Base-by-base conservation (phyloP, 441 rosid species). In the Erodium texanum region DNA sequence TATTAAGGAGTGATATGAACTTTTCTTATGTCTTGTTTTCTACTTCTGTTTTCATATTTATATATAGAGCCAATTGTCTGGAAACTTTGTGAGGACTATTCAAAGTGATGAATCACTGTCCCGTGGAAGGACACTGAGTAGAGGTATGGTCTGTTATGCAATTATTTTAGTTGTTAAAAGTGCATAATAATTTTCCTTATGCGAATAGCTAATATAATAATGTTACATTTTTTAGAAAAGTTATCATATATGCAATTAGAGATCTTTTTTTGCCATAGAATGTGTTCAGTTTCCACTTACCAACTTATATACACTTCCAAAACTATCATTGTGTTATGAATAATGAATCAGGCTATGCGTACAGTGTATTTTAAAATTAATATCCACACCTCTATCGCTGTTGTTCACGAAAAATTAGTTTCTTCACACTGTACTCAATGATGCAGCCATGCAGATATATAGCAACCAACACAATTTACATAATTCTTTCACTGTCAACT, bases 1-100 rank as follows among this genome's bases (percentile, higher is more conserved):
- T 45, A 43, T 70, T 66, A 24, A 12, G 22, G 64, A 24, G 43
- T 9, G 12, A 9, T 29, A n/a, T 4, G 12, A 6, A 15, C 48
- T 22, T 66, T 65, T 70, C 38, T 38, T 20, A 27, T 20, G 19
- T 63, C 41, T 74, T 64, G 24, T 36, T 29, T 56, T 66, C 54
- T 24, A 45, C 66, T 45, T 66, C 20, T 52, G 62, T 45, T 67
- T 64, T 12, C 18, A 14, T 66, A 16, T 71, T 24, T 72, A 18
- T 73, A 52, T 85, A 75, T 76, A 89, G 93, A 84, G 90, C 73
- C 83, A 81, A 75, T 66, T 87, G 36, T 75, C 86, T 0, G 96
- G 96, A 64, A 82, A 72, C 38, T 64, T 77, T 54, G 84, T 86
- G 34, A 87, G 82, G 78, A 82, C 87, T 54, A 68, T 82, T 71